Base-by-base conservation (phyloP, 805 yeast genomes). In the Candida loeiensis region DNA sequence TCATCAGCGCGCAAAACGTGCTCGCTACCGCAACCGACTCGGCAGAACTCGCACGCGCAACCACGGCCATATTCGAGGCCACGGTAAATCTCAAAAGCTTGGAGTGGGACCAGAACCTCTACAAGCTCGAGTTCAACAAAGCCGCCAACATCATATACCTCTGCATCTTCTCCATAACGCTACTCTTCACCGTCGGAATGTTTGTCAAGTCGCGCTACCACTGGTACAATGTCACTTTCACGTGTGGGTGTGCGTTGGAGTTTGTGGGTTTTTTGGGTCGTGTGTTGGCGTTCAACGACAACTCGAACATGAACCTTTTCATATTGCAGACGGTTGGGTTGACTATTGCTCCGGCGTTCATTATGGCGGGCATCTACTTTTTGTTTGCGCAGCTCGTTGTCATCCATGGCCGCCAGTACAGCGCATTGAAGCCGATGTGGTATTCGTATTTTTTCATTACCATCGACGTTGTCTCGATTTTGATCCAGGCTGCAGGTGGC, bases 331-430 rank as follows among this genome's bases (percentile, higher is more conserved):
- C 54, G 36, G 59, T 64, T n/a, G 40, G 60, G 1, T 55, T 68
- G 45, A 66, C 72, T 2, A 55, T 68, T 20, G 61, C 69, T 1
- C 73, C 73, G 2, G 73, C 71, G 2, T 66, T 67, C 40, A 53
- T 66, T n/a, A 68, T 68, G 74, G 74, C 59, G 2, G 74, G 73
- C 0, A 48, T 68, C 13, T 68, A 68, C 46, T 64, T 61, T 44
- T 31, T 66, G 5, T 65, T 68, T 47, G 73, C 71, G 2, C 72
- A 66, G 41, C 36, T 61, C 41, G 70, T 66, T 34, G 66, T 64
- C 11, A 50, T 63, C 15, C 64, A 64, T 38, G 72, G 73, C 7
- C 45, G 67, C 32, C 53, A 57, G 26, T 68, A 58, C 45, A 62
- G 71, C 14, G 48, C 63, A 2, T 53, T 66, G 44, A 62, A 60